phyloP scores from a whole-genome alignment of 805 yeast species.

The Scheffersomyces spartinae region DNA sequence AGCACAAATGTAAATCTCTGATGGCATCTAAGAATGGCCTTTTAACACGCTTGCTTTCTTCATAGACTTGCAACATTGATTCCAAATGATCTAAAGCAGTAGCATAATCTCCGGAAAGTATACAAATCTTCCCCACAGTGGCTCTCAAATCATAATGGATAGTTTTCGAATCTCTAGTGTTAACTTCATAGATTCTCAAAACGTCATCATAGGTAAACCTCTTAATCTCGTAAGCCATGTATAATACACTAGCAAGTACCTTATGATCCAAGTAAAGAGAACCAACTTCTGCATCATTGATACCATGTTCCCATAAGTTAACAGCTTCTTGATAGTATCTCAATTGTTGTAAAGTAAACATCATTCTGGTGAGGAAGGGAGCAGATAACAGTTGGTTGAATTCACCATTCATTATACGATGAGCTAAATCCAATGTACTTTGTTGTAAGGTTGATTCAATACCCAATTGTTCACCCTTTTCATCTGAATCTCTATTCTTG shows the following conservation, averaged over 20 bases:
- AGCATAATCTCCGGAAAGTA: conserved; percentile 51
- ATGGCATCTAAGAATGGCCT: too few species aligned
- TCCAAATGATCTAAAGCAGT: conserved; percentile 57
- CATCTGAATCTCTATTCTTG: conserved; percentile 28
- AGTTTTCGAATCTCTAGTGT: conserved; percentile 16
- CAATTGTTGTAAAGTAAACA: conserved; percentile 50
- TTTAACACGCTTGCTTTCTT: conserved; percentile 35
- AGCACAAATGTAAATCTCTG: conserved; percentile 69
- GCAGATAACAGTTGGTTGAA: conserved; percentile 13
- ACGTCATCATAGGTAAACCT: conserved; percentile 51
- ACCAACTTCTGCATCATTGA: conserved; percentile 29
- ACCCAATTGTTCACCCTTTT: conserved; percentile 12
- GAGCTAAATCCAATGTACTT: conserved; percentile 20
- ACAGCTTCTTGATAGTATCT: conserved; percentile 53
- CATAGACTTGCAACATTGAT: conserved; percentile 42
- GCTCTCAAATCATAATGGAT: conserved; percentile 41
- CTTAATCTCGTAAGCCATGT: conserved; percentile 51
- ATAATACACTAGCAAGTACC: conserved; percentile 59
- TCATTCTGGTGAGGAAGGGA: too few species aligned
- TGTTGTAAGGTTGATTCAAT: conserved; percentile 20
- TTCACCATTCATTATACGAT: conserved; percentile 17
- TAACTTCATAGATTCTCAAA: conserved; percentile 39
- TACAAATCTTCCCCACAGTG: conserved; percentile 66
- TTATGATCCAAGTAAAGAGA: conserved; percentile 46
- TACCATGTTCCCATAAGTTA: conserved; percentile 58